Evolutionary conservation across 331 rosid species (phyloP).

Genomic region (Cucumis variabilis): DNA sequence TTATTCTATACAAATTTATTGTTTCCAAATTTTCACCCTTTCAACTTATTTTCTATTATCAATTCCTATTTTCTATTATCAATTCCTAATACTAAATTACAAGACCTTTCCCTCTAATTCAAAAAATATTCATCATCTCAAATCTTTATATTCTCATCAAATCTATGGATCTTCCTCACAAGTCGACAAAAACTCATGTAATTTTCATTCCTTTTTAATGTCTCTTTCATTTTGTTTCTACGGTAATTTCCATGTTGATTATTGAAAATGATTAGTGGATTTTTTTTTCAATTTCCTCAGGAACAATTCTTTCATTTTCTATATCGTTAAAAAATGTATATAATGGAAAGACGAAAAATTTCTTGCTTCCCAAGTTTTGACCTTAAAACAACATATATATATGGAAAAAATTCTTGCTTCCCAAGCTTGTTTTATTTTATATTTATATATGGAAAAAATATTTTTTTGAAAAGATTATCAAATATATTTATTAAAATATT

Average conservation of each 20-base stretch:
- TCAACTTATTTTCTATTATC: too few relatives aligned
- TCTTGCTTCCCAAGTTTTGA: too few relatives aligned
- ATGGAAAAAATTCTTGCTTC: too few relatives aligned
- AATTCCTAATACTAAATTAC: too few relatives aligned
- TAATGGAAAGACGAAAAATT: neutral
- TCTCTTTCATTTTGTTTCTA: neutral
- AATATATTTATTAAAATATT: too few relatives aligned
- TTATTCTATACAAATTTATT: neutral
- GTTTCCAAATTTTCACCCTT: neutral
- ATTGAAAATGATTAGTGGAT: neutral
- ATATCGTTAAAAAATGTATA: neutral
- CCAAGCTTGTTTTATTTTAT: too few relatives aligned
- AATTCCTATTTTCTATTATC: constrained; percentile 17
- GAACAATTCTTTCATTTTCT: neutral
- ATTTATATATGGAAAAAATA: too few relatives aligned
- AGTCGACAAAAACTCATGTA: neutral
- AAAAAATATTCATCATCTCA: neutral
- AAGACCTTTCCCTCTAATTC: neutral
- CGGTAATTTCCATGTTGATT: neutral
- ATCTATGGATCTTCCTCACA: neutral
- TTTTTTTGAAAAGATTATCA: too few relatives aligned
- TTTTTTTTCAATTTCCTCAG: neutral
- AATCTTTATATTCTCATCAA: too few relatives aligned
- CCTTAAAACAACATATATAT: too few relatives aligned
- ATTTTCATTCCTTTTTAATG: neutral